Evolutionary conservation across 345 rosid species (phyloP).

Genomic region (Populus simonii): DNA sequence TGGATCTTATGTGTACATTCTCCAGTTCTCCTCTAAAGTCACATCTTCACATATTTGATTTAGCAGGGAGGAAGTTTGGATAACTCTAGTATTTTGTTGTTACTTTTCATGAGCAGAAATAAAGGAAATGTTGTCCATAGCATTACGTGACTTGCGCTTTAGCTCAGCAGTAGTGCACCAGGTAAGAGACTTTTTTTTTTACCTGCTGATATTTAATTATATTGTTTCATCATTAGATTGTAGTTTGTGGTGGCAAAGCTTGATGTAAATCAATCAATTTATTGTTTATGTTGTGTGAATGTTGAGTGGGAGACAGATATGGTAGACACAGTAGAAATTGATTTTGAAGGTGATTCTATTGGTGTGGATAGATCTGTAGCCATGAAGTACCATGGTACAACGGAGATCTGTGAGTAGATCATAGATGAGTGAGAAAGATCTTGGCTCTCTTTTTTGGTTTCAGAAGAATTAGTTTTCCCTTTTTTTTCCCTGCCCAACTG

Average conservation of each 20-base stretch:
- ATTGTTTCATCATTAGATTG: background rate
- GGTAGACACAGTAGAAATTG: background rate
- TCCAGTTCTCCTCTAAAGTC: background rate
- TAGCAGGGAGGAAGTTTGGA: background rate
- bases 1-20: background rate
- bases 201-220: conserved; percentile 1
- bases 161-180: conserved; percentile 92
- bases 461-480: background rate
- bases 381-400: background rate
- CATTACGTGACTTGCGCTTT: conserved; percentile 68
- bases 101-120: conserved; percentile 56
- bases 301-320: background rate
- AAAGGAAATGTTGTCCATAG: conserved; percentile 72
- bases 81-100: background rate
- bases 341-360: background rate
- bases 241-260: background rate
- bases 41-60: background rate
- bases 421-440: background rate
- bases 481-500: background rate
- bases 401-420: background rate
- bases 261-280: background rate
- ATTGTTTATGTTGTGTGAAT: background rate
- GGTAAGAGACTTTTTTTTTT: conserved; percentile 31
- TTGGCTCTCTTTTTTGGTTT: background rate
- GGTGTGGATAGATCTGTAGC: background rate